These are phyloP conservation scores for Rhodamnia argentea DNA, from an alignment of 345 rosid genomes.

Conservation along the genomic window DNA sequence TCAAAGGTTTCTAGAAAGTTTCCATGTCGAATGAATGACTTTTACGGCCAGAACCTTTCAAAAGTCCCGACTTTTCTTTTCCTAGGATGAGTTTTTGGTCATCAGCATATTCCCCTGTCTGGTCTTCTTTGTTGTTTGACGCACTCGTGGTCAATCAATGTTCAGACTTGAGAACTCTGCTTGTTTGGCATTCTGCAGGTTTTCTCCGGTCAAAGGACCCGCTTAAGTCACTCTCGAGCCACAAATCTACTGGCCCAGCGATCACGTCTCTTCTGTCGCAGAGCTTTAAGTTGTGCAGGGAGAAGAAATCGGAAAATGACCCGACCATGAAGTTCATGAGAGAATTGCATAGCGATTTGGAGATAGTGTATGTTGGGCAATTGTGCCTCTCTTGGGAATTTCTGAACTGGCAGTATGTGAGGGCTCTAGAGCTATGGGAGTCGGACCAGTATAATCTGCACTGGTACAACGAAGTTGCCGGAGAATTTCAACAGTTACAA, in stretches of 20 bases:
- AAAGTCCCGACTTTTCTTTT: background rate
- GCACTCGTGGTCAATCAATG: background rate
- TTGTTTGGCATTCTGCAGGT: constrained; percentile 20
- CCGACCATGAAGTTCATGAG: constrained; percentile 45
- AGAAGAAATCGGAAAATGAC: constrained; percentile 35
- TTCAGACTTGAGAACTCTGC: background rate
- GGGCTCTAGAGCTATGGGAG: constrained; percentile 60
- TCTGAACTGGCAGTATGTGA: constrained; percentile 90
- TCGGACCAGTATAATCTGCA: constrained; percentile 48
- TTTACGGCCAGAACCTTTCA: background rate
- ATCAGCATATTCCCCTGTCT: background rate
- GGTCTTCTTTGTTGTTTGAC: background rate
- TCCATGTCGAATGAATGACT: background rate
- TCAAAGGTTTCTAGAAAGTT: background rate
- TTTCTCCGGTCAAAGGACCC: constrained; percentile 66
- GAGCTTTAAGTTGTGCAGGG: constrained; percentile 26
- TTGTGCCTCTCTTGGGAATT: constrained; percentile 97
- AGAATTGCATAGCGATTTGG: constrained; percentile 64
- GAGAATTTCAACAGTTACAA: constrained; percentile 89
- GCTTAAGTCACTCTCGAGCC: constrained; percentile 27
- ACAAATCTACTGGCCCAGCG: constrained; percentile 20
- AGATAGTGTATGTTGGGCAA: constrained; percentile 88
- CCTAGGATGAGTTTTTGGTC: background rate
- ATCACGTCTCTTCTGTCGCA: constrained; percentile 37
- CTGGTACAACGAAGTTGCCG: constrained; percentile 72